A percentile compares a stretch with the other conserved stretches of the same genome.
Evolutionary conservation across 2,329 filamentous ascomycete genomes (phyloP).

Genomic region (Fusarium brevicatenulatum): DNA sequence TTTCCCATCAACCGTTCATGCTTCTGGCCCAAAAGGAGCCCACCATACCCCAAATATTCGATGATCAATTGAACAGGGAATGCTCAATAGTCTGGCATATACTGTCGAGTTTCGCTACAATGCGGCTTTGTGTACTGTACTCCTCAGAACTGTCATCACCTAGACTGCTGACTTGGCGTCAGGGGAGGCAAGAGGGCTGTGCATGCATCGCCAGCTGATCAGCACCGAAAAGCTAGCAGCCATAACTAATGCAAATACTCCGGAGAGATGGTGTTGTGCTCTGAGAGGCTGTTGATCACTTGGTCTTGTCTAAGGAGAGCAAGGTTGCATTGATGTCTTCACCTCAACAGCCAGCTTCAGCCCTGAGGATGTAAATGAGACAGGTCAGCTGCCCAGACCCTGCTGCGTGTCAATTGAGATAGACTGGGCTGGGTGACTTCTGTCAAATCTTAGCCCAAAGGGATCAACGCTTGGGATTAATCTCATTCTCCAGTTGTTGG

Average conservation of each 20-base stretch:
- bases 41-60: slow-evolving; percentile 7
- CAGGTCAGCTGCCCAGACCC: slow-evolving; percentile 31
- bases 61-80: slow-evolving; percentile 1
- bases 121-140: not conserved
- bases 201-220: slow-evolving; percentile 32
- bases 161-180: slow-evolving; percentile 20
- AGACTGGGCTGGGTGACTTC: slow-evolving; percentile 8
- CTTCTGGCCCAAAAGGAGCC: not conserved
- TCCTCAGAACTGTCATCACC: not conserved
- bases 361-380: slow-evolving; percentile 26
- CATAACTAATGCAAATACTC: not conserved
- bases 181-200: slow-evolving; percentile 29
- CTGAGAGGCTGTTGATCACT: slow-evolving; percentile 8
- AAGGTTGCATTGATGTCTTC: slow-evolving; percentile 18
- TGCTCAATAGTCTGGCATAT: slow-evolving; percentile 16
- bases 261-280: slow-evolving; percentile 4
- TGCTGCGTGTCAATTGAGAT: slow-evolving; percentile 28
- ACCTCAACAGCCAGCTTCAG: slow-evolving; percentile 21
- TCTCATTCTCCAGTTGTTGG: slow-evolving; percentile 33
- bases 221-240: slow-evolving; percentile 18
- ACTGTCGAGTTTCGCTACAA: slow-evolving; percentile 1
- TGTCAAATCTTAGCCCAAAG: slow-evolving; percentile 15
- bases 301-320: slow-evolving; percentile 11
- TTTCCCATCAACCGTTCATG: not conserved
- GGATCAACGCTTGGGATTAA: slow-evolving; percentile 13